phyloP scores from a whole-genome alignment of 257 asterid species.

The Hygrophila difformis region DNA sequence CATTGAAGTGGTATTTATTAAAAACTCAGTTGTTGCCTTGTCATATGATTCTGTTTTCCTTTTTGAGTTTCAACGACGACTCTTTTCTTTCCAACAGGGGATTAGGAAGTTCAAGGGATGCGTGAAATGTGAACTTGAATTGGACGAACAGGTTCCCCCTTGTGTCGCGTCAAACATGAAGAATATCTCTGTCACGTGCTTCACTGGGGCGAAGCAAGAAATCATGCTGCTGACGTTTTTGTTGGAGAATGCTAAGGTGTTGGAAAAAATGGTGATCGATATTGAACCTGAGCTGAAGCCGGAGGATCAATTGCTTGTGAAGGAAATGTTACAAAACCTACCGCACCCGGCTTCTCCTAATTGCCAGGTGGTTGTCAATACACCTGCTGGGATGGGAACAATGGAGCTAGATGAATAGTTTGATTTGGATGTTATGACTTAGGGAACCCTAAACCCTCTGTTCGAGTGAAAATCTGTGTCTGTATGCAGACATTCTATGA shows the following conservation, averaged over 20 bases:
- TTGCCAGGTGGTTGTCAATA: conserved; percentile 1
- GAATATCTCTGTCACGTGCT: neutral
- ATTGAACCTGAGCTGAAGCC: neutral
- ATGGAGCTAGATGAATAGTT: neutral
- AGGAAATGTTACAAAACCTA: neutral
- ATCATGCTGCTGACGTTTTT: neutral
- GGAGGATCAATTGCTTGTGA: neutral
- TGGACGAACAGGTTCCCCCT: neutral
- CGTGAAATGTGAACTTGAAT: neutral
- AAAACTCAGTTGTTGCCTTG: neutral
- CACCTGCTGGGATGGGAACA: neutral
- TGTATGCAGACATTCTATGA: too few relatives aligned
- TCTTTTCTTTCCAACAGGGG: neutral
- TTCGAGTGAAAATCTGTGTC: too few relatives aligned
- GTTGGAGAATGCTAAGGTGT: neutral
- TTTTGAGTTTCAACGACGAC: neutral
- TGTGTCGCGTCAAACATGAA: neutral
- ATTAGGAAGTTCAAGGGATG: neutral
- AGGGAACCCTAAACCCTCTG: too few relatives aligned
- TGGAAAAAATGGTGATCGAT: neutral
- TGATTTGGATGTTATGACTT: neutral
- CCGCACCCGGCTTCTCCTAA: neutral
- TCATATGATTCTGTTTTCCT: too few relatives aligned
- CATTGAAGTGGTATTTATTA: conserved; percentile 1
- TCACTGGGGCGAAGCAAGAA: neutral